Evolutionary conservation across 2,329 filamentous ascomycete genomes (phyloP).

Genomic region (Phaeosphaeria sp.): DNA sequence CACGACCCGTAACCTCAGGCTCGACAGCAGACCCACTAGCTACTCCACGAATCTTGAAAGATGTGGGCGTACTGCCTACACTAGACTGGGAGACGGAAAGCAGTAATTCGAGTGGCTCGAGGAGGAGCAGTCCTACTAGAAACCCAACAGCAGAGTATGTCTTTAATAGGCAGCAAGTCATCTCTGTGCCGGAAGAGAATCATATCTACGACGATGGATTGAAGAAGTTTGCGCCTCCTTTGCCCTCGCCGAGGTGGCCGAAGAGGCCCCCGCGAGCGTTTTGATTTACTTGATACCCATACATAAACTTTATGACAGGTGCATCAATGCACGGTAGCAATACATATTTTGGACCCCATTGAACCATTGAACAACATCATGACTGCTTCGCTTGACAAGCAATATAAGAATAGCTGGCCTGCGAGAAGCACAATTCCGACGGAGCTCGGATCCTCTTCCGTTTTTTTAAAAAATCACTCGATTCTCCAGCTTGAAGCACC

Average conservation of each 20-base stretch:
- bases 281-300: constrained; percentile 5
- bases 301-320: neutral
- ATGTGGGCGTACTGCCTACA: constrained; percentile 27
- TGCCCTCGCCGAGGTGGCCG: constrained; percentile 21
- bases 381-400: no score
- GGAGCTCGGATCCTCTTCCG: no score
- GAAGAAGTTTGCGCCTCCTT: constrained; percentile 32
- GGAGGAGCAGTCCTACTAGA: constrained; percentile 16
- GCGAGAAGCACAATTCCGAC: no score
- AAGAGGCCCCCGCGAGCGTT: constrained; percentile 14
- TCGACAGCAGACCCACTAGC: constrained; percentile 20
- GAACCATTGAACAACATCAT: no score
- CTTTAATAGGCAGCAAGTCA: constrained; percentile 36
- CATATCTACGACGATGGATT: constrained; percentile 27
- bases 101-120: constrained; percentile 11
- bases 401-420: no score
- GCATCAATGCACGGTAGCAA: neutral
- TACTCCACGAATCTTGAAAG: constrained; percentile 11
- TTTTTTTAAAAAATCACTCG: no score
- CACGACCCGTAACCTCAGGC: constrained; percentile 11
- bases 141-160: constrained; percentile 32
- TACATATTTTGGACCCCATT: no score
- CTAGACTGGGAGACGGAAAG: constrained; percentile 34
- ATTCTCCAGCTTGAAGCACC: no score
- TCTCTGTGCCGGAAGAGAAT: constrained; percentile 32